Conservation (phyloP, 2,329 filamentous ascomycete genomes). For the Verticillium klebahnii region DNA sequence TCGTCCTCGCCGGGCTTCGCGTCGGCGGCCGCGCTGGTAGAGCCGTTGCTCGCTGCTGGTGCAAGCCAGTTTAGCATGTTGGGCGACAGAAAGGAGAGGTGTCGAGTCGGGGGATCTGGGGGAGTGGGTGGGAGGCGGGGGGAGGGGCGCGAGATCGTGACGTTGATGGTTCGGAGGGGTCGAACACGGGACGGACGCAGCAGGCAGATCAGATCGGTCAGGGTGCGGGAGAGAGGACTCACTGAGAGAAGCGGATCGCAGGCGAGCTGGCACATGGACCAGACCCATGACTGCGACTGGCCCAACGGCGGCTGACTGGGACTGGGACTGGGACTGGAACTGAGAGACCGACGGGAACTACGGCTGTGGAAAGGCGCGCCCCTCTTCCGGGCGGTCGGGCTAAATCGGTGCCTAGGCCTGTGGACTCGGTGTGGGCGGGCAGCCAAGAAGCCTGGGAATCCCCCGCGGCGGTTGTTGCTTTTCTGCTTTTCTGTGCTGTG, state of each 20-base stretch:
- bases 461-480: not conserved
- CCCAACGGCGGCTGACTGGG: not conserved
- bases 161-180: not conserved
- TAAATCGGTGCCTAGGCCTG: not conserved
- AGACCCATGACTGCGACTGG: slow-evolving; percentile 16
- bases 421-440: not conserved
- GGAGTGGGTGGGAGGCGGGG: slow-evolving; percentile 13
- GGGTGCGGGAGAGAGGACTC: slow-evolving; percentile 3
- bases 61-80: slow-evolving; percentile 39
- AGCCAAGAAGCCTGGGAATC: not conserved
- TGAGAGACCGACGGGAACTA: too few relatives aligned
- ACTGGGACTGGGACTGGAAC: not conserved
- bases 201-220: not conserved
- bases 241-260: slow-evolving; percentile 2
- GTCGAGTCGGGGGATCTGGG: not conserved
- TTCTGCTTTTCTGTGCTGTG: too few relatives aligned
- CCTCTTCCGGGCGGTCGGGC: not conserved
- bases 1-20: slow-evolving; percentile 47
- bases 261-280: slow-evolving; percentile 15
- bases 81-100: not conserved
- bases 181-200: not conserved
- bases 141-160: slow-evolving; percentile 10
- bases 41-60: slow-evolving; percentile 39
- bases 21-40: slow-evolving; percentile 50
- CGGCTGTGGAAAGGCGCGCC: not conserved